Percentiles rank a stretch among this genome's conserved stretches.
Conservation (phyloP, 495 filamentous ascomycete species). For the Tirmania nivea region DNA sequence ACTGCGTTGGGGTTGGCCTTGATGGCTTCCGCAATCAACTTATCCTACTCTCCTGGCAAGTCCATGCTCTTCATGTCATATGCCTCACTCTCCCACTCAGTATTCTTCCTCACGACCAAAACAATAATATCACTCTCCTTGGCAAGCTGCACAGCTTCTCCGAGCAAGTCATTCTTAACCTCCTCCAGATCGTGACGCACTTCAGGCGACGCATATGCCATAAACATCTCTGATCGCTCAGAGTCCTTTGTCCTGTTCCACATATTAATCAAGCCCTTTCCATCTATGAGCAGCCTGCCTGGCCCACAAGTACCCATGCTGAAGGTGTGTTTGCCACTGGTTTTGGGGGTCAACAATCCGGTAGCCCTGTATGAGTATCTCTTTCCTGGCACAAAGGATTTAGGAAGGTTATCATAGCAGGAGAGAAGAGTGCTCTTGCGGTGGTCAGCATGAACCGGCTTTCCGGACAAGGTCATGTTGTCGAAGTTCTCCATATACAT, state of each 20-base stretch:
- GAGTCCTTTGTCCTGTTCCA: slow-evolving; percentile 33
- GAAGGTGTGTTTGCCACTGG: slow-evolving; percentile 34
- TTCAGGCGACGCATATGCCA: slow-evolving; percentile 19
- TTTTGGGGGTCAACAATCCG: slow-evolving; percentile 17
- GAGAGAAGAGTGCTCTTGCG: slow-evolving; percentile 18
- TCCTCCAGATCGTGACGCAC: slow-evolving; percentile 16
- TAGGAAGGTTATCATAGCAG: slow-evolving; percentile 19
- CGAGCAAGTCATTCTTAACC: slow-evolving; percentile 23
- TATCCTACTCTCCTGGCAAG: slow-evolving; percentile 36
- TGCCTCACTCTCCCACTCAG: slow-evolving; percentile 55
- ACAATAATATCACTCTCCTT: slow-evolving; percentile 44
- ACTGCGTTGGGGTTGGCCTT: slow-evolving; percentile 39
- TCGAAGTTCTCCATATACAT: slow-evolving; percentile 19
- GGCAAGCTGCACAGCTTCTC: slow-evolving; percentile 40
- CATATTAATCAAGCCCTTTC: slow-evolving; percentile 48
- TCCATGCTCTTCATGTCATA: slow-evolving; percentile 47
- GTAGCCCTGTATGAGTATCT: slow-evolving; percentile 19
- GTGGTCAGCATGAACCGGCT: slow-evolving; percentile 11
- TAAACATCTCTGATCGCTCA: slow-evolving; percentile 19
- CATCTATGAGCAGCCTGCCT: slow-evolving; percentile 42
- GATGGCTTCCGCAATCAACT: slow-evolving; percentile 35
- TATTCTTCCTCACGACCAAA: slow-evolving; percentile 45
- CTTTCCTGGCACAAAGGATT: slow-evolving; percentile 15
- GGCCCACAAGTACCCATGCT: slow-evolving; percentile 47
- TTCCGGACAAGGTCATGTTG: slow-evolving; percentile 14